These are phyloP conservation scores for Pittosporum tobira DNA, from an alignment of 129 eudicot species.

Conservation along the genomic window DNA sequence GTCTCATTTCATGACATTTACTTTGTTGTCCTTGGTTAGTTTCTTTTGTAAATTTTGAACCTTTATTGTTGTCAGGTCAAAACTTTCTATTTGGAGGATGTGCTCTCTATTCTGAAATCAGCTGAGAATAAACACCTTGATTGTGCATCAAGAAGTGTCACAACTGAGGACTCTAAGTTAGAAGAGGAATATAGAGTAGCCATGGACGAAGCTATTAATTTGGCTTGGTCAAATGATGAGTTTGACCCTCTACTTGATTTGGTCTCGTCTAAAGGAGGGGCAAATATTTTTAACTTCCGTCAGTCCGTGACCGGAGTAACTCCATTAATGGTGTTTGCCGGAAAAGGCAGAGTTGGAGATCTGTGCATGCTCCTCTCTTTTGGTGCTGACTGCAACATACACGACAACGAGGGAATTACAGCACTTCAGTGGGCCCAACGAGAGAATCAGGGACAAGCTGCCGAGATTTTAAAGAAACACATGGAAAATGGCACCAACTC, in stretches of 20 bases:
- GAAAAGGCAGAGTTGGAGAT: conserved; percentile 73
- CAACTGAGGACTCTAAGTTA: conserved; percentile 25
- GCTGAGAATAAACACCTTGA: conserved; percentile 34
- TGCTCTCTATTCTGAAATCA: conserved; percentile 53
- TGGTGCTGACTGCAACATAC: conserved; percentile 64
- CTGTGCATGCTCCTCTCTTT: conserved; percentile 82
- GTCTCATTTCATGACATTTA: not conserved
- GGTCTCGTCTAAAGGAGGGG: conserved; percentile 45
- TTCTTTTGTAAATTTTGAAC: not conserved
- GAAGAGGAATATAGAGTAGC: conserved; percentile 46
- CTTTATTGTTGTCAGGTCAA: conserved; percentile 48
- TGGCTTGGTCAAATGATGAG: conserved; percentile 67
- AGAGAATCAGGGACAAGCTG: conserved; percentile 55
- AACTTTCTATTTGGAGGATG: conserved; percentile 67
- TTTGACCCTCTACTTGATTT: conserved; percentile 59
- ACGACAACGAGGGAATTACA: conserved; percentile 51
- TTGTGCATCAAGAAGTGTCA: conserved; percentile 19
- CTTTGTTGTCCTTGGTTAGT: not conserved
- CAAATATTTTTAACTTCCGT: conserved; percentile 45
- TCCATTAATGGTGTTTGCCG: conserved; percentile 87
- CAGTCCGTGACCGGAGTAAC: conserved; percentile 73
- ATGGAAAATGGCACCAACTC: conserved; percentile 28
- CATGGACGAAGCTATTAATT: conserved; percentile 72
- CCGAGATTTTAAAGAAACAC: conserved; percentile 50
- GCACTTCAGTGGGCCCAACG: conserved; percentile 80